Evolutionary conservation across 108 stramenopile genomes (phyloP).

Genomic region (Asterionellopsis glacialis): DNA sequence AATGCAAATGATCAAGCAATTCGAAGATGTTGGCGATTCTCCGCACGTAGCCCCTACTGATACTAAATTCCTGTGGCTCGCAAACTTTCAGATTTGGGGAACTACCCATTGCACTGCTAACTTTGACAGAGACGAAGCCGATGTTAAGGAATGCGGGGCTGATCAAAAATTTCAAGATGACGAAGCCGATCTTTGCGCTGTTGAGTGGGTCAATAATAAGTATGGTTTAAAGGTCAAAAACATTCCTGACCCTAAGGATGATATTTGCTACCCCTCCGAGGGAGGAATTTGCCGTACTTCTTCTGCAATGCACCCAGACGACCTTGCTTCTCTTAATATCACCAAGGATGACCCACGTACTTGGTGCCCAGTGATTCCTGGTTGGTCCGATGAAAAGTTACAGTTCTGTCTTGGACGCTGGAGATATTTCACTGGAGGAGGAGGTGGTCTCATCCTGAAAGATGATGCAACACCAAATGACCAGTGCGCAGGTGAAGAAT

Average conservation of each 20-base stretch:
- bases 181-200: constrained; percentile 18
- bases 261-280: constrained; percentile 23
- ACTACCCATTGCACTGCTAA: constrained; percentile 28
- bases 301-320: constrained; percentile 18
- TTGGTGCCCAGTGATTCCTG: constrained; percentile 34
- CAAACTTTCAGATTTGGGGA: constrained; percentile 35
- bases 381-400: constrained; percentile 34
- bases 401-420: constrained; percentile 32
- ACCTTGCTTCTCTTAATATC: constrained; percentile 10
- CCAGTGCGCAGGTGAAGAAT: constrained; percentile 27
- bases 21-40: constrained; percentile 33
- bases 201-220: constrained; percentile 24
- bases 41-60: constrained; percentile 27
- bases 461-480: constrained; percentile 12
- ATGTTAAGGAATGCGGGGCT: constrained; percentile 24
- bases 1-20: constrained; percentile 42
- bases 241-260: constrained; percentile 2
- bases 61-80: constrained; percentile 40
- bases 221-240: constrained; percentile 21
- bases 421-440: constrained; percentile 34
- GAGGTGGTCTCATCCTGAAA: constrained; percentile 17
- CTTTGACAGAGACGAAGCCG: constrained; percentile 26
- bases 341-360: neutral
- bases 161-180: constrained; percentile 24
- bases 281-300: constrained; percentile 39